Conservation (phyloP, 23 red algal genomes). For the Chondrus crispus region DNA sequence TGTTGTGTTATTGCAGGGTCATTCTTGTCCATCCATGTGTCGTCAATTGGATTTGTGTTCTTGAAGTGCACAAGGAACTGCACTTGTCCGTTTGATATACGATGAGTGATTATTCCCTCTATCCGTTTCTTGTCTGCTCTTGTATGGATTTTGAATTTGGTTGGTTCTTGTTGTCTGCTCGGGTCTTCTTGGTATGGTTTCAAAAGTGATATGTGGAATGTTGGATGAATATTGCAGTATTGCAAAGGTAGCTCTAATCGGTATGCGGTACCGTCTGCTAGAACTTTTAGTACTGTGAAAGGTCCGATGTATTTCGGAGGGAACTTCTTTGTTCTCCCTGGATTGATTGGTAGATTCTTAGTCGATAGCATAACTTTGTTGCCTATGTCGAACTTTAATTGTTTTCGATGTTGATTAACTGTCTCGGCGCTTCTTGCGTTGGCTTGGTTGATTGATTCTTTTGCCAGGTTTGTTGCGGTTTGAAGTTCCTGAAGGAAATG, state of each 20-base stretch:
- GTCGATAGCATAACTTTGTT: background rate
- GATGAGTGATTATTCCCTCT: too few relatives aligned
- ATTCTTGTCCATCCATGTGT: too few relatives aligned
- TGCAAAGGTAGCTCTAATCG: background rate
- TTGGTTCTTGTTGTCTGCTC: too few relatives aligned
- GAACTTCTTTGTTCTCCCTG: background rate
- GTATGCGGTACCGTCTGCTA: background rate
- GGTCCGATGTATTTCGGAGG: slow-evolving; percentile 4
- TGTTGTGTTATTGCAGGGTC: too few relatives aligned
- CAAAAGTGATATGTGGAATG: background rate
- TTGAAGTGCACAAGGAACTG: too few relatives aligned
- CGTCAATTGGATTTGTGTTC: too few relatives aligned
- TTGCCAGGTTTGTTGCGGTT: background rate
- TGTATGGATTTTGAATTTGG: too few relatives aligned
- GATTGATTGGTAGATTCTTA: background rate
- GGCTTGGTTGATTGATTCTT: background rate
- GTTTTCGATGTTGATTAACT: background rate
- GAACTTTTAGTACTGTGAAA: background rate
- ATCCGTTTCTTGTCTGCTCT: too few relatives aligned
- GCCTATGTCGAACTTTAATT: background rate
- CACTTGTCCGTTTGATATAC: too few relatives aligned
- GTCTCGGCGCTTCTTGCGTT: background rate
- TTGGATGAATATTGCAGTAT: background rate
- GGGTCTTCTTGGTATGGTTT: too few relatives aligned
- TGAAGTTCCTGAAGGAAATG: background rate